Base-by-base conservation (phyloP, 768 basidiomycete species). In the Tremella fuciformis region DNA sequence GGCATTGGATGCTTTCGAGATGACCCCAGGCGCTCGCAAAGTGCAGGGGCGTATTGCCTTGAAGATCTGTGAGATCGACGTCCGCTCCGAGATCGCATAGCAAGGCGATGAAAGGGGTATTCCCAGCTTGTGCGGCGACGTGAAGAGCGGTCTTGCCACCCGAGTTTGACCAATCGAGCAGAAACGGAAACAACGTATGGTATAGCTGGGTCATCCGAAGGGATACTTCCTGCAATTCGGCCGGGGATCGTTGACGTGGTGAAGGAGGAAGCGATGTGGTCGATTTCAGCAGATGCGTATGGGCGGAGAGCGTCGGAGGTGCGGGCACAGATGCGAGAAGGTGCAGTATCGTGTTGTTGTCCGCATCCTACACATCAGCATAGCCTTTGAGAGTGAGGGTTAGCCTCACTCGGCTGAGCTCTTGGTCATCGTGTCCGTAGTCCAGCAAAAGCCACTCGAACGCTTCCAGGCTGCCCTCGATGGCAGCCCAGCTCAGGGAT, bases 271-370 rank as follows among this genome's bases (percentile, higher is more conserved):
- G 59, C 18, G 24, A 38, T 4, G 60, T 61, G 13, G 57, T 59
- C 29, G 62, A 57, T n/a, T 54, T 50, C 2, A 62, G 53, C 16
- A 64, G 58, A 38, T 62, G 59, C 8, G 59, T 48, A 41, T 62
- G 56, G 13, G 64, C 62, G 0, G 60, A 58, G 44, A 61, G 48
- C 11, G 60, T 49, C 18, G 61, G 57, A 13, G 55, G 55, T 6
- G 87, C 84, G 53, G 83, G 86, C 42, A 87, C 81, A 65, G 91
- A 89, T 22, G 92, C 91, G n/a, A 97, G 83, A 11, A 94, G 82
- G 81, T 92, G 91, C 48, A 96, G 85, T 47, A 96, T 87, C 0
- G 92, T 96, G 73, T 92, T 92, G 69, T 88, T 88, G 71, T 94
- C 91, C 6, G 84, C 84, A 74, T 97, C 93, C 93, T 96, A 22